These are phyloP conservation scores for Metroxylon sagu DNA, from an alignment of 176 grass and related monocot genomes.

Conservation along the genomic window DNA sequence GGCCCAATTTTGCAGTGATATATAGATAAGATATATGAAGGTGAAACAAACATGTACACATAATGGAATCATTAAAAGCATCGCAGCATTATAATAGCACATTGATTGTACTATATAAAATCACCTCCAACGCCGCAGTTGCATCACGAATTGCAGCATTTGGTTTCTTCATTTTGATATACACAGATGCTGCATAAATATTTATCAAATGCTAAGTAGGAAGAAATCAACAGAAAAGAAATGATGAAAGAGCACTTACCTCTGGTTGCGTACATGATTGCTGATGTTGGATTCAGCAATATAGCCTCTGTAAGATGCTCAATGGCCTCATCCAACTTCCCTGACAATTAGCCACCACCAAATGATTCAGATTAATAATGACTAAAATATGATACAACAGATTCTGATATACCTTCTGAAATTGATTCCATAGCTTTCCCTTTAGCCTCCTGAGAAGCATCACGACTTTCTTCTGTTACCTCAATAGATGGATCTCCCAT, in stretches of 20 bases:
- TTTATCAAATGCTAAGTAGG: no score
- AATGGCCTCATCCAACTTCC: slow-evolving; percentile 70
- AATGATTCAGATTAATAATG: neutral
- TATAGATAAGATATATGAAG: no score
- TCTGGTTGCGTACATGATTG: slow-evolving; percentile 97
- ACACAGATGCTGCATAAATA: slow-evolving; percentile 55
- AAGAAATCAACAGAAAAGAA: no score
- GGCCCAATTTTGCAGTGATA: no score
- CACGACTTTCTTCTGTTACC: slow-evolving; percentile 80
- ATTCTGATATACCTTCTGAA: slow-evolving; percentile 48
- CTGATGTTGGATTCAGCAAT: slow-evolving; percentile 74
- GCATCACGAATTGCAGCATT: slow-evolving; percentile 91
- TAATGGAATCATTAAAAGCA: neutral
- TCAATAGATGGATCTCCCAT: slow-evolving; percentile 80
- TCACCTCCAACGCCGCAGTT: slow-evolving; percentile 79
- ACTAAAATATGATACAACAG: neutral
- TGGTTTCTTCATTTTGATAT: slow-evolving; percentile 98
- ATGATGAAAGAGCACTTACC: slow-evolving; percentile 21
- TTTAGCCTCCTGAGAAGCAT: slow-evolving; percentile 82
- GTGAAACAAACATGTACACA: no score
- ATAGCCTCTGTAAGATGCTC: slow-evolving; percentile 88
- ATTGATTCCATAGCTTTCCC: slow-evolving; percentile 80
- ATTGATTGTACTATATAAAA: neutral
- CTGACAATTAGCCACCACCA: slow-evolving; percentile 24
- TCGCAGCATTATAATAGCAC: neutral